Conservation (phyloP, 495 filamentous ascomycete genomes). For the Aspergillus nanangensis region DNA sequence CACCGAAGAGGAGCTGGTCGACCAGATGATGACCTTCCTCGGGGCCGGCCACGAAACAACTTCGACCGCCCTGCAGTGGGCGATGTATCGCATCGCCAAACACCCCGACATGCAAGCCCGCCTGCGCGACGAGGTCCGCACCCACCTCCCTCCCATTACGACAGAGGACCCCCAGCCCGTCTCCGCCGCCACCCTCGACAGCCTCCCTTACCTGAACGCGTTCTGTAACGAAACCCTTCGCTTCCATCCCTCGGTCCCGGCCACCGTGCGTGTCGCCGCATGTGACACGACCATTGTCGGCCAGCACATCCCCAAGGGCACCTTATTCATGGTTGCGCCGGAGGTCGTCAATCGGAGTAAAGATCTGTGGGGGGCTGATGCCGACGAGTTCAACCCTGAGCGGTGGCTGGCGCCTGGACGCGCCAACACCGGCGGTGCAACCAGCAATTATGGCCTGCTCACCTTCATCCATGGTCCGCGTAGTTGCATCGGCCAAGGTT, state of each 20-base stretch:
- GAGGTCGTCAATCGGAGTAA: conserved; percentile 65
- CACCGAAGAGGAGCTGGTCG: conserved; percentile 72
- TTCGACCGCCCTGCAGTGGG: conserved; percentile 56
- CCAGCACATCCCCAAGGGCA: conserved; percentile 52
- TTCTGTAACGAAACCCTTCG: conserved; percentile 58
- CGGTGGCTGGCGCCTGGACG: conserved; percentile 61
- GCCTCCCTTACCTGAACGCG: conserved; percentile 56
- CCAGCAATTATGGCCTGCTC: conserved; percentile 67
- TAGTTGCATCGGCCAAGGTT: conserved; percentile 75
- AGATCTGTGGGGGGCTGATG: conserved; percentile 80
- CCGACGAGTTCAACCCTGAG: conserved; percentile 75
- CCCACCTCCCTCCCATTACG: conserved; percentile 55
- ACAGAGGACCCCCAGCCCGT: conserved; percentile 39
- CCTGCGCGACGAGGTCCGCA: conserved; percentile 58
- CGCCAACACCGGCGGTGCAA: conserved; percentile 49
- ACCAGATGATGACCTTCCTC: conserved; percentile 95
- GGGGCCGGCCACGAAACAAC: conserved; percentile 86
- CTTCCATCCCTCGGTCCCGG: conserved; percentile 52
- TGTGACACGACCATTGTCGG: conserved; percentile 59
- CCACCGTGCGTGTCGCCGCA: conserved; percentile 59
- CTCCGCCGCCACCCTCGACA: conserved; percentile 46
- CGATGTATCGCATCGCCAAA: conserved; percentile 53
- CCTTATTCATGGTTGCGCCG: conserved; percentile 44
- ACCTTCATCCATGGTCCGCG: conserved; percentile 82
- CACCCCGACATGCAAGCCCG: conserved; percentile 52